These are phyloP conservation scores for Prunus dulcis DNA, from an alignment of 306 rosid genomes.

Conservation along the genomic window DNA sequence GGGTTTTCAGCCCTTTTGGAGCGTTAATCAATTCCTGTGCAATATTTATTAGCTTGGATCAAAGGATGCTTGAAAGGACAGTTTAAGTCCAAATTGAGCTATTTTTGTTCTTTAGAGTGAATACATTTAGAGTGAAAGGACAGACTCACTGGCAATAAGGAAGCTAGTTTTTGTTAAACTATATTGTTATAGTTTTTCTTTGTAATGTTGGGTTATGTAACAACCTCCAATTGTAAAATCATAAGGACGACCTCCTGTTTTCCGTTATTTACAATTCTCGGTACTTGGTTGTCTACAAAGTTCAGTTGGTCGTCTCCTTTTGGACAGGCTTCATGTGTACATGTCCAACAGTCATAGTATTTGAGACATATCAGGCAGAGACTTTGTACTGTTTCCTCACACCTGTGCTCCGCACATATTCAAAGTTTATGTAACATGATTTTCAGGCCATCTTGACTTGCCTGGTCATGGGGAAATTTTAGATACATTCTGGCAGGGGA, in stretches of 20 bases:
- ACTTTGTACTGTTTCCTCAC: neutral
- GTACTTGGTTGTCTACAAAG: neutral
- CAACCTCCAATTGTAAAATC: neutral
- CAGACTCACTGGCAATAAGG: neutral
- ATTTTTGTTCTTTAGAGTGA: neutral
- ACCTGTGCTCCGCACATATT: constrained; percentile 2
- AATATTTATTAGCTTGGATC: neutral
- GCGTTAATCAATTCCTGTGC: neutral
- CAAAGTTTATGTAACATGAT: neutral
- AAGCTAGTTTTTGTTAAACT: neutral
- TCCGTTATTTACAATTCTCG: neutral
- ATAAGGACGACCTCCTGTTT: neutral
- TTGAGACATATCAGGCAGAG: neutral
- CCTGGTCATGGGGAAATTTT: neutral
- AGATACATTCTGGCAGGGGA: neutral
- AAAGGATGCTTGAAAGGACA: neutral
- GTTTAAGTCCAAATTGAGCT: neutral
- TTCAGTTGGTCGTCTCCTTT: neutral
- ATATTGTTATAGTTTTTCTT: neutral
- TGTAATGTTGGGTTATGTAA: neutral
- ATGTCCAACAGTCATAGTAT: neutral
- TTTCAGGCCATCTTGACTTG: neutral
- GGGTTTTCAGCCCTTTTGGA: neutral
- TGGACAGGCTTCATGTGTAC: neutral
- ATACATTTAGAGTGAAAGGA: too few relatives aligned